Evolutionary conservation across 805 yeast species (phyloP), one percentile per base, ranked within the genome.

Genomic region (Kuraishia capsulata): DNA sequence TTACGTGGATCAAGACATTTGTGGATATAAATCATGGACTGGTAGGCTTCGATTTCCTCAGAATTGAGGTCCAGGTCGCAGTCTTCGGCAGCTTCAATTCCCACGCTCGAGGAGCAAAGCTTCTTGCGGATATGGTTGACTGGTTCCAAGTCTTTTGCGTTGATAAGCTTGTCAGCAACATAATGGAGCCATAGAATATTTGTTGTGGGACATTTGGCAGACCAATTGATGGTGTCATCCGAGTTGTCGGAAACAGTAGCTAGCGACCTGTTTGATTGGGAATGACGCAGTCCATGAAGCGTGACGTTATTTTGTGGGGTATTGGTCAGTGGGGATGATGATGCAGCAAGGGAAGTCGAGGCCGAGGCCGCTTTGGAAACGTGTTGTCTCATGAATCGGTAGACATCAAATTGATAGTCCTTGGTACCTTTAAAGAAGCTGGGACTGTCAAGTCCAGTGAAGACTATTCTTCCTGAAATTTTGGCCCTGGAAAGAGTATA

Each of bases 101-200:
- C 28, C 24, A 33, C 36, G 13, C 18, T 33, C 25, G n/a, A 8
- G 16, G 28, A 21, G 13, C 20, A 9, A 8, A 31, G 34, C 13
- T 11, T 31, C 5, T 21, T 5, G 18, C 13, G 5, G 21, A 9
- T 9, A 13, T 31, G 20, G 20, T 19, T 16, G 5, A 17, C 20
- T 13, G 21, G 28, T 14, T 25, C 4, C 19, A 38, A 20, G 9
- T 41, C 43, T 29, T 75, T 76, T 38, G 52, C 54, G 38, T 67
- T 54, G 8, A 77, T 37, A 40, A 80, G 47, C 42, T 70, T 67
- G 37, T 71, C 71, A 28, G 68, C 62, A n/a, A 81, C 42, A 48
- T 78, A 79, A 46, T 77, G 78, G 33, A 81, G 56, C 89, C 89
- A 81, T 24, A 71, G 49, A 14, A 80, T 51, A 48, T 80, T 81